Evolutionary conservation across 2,329 filamentous ascomycete genomes (phyloP).

Genomic region (Arthroderma sp.): DNA sequence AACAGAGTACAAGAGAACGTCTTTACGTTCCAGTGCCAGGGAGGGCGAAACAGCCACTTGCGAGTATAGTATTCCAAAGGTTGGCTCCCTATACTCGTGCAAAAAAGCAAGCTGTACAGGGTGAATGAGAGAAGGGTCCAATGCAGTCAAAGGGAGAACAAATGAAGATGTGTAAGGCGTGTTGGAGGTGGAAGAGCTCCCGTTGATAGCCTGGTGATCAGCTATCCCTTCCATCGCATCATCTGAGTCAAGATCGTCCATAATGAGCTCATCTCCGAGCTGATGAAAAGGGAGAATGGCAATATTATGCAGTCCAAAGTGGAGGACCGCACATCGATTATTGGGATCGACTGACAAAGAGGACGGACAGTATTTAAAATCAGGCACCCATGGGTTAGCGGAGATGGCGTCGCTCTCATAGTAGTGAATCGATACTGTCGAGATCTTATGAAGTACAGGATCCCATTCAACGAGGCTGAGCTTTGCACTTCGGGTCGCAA

Average conservation of each 20-base stretch:
- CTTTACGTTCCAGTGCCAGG: constrained; percentile 61
- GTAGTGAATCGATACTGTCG: constrained; percentile 90
- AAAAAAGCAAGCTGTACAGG: constrained; percentile 86
- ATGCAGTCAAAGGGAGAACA: constrained; percentile 74
- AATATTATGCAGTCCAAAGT: constrained; percentile 76
- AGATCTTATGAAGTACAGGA: constrained; percentile 60
- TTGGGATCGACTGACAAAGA: constrained; percentile 78
- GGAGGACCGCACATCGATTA: constrained; percentile 85
- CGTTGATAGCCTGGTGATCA: constrained; percentile 16
- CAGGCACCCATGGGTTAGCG: constrained; percentile 66
- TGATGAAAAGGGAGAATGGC: constrained; percentile 91
- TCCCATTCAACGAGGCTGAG: constrained; percentile 92
- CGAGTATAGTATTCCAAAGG: constrained; percentile 85
- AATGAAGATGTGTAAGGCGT: constrained; percentile 84
- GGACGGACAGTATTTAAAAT: constrained; percentile 62
- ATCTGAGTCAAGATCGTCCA: constrained; percentile 82
- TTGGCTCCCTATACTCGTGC: constrained; percentile 93
- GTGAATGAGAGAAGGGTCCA: constrained; percentile 77
- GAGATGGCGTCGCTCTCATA: constrained; percentile 90
- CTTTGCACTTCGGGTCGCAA: constrained; percentile 83
- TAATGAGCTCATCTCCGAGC: constrained; percentile 71
- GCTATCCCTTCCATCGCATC: constrained; percentile 44
- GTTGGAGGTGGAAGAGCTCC: constrained; percentile 16
- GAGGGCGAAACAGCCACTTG: constrained; percentile 59
- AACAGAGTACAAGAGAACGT: constrained; percentile 80